phyloP scores from a whole-genome alignment of 2,329 filamentous ascomycete genomes.

The Colletotrichum gloeosporioides region DNA sequence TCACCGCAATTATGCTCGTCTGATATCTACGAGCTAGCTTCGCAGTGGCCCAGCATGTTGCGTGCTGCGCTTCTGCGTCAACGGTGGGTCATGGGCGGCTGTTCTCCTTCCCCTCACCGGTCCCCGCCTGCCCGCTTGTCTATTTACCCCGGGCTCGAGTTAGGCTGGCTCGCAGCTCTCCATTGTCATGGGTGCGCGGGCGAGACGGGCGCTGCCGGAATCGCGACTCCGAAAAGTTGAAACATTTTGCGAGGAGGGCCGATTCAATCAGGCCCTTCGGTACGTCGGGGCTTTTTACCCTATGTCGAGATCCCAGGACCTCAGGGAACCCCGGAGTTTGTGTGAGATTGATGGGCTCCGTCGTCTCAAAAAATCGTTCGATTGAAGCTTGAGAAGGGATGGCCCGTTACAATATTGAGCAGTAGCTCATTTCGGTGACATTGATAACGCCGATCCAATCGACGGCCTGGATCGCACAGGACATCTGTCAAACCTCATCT shows the following conservation, averaged over 20 bases:
- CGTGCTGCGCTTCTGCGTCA: not conserved
- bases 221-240: slow-evolving; percentile 1
- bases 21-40: not conserved
- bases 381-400: not conserved
- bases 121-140: not conserved
- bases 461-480: not conserved
- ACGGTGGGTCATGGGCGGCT: not conserved
- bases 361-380: not conserved
- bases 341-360: not conserved
- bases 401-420: not conserved
- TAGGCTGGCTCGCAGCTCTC: not conserved
- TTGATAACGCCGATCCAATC: not conserved
- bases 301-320: not conserved
- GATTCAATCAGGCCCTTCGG: not conserved
- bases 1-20: slow-evolving; percentile 6
- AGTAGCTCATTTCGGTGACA: slow-evolving; percentile 1
- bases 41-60: not conserved
- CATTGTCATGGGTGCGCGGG: not conserved
- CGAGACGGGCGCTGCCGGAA: not conserved
- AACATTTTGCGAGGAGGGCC: not conserved
- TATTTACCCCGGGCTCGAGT: slow-evolving; percentile 1
- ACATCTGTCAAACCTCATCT: not conserved
- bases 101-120: not conserved
- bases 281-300: not conserved
- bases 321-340: not conserved